These are phyloP conservation scores for Eremothecium sinecaudum DNA, from an alignment of 1,139 yeast genomes.

Conservation along the genomic window DNA sequence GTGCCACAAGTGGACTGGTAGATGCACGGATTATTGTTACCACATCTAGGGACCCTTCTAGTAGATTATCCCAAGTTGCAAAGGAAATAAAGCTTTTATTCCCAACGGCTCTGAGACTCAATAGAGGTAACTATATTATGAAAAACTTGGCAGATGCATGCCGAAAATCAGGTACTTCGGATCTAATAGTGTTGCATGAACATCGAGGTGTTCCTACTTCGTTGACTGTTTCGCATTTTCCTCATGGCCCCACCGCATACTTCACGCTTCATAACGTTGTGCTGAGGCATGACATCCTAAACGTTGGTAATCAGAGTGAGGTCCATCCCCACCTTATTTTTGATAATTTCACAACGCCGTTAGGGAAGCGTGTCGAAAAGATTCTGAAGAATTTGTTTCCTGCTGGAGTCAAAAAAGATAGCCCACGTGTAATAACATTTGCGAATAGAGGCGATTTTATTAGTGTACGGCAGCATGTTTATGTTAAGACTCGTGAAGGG, in stretches of 20 bases:
- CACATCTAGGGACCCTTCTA: constrained; percentile 85
- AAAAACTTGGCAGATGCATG: constrained; percentile 82
- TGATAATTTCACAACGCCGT: constrained; percentile 75
- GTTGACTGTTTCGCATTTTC: constrained; percentile 85
- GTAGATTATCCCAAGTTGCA: constrained; percentile 78
- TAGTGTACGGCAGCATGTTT: constrained; percentile 90
- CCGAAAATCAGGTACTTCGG: constrained; percentile 66
- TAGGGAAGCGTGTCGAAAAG: constrained; percentile 77
- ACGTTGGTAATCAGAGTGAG: constrained; percentile 82
- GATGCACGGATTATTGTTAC: constrained; percentile 94
- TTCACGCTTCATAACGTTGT: constrained; percentile 93
- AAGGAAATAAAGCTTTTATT: constrained; percentile 84
- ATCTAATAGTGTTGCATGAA: constrained; percentile 78
- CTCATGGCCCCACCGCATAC: constrained; percentile 95
- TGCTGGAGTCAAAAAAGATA: constrained; percentile 89
- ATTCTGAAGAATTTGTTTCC: constrained; percentile 86
- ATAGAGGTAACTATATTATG: constrained; percentile 87
- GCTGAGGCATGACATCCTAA: constrained; percentile 81
- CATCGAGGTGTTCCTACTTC: constrained; percentile 98
- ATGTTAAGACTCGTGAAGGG: constrained; percentile 76
- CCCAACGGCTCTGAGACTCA: constrained; percentile 81
- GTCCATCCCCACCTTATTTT: constrained; percentile 90
- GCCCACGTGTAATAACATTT: constrained; percentile 83
- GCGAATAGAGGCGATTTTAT: constrained; percentile 86
- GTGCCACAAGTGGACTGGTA: constrained; percentile 72